Conservation (phyloP, 805 yeast species). For the Debaryomyces tyrocola region DNA sequence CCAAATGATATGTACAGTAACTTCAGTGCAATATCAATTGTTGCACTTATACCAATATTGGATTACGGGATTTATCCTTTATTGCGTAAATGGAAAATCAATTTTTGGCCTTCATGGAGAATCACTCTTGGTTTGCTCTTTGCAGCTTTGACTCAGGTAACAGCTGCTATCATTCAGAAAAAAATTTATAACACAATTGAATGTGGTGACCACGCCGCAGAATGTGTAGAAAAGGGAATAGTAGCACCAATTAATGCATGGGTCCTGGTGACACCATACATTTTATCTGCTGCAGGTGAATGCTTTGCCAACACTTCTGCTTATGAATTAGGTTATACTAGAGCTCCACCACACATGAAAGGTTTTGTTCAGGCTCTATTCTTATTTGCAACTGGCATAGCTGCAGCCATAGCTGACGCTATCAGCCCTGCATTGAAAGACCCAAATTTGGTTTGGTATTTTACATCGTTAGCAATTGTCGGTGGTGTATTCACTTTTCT, state of each 20-base stretch:
- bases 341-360: constrained; percentile 51
- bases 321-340: constrained; percentile 54
- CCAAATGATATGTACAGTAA: constrained; percentile 57
- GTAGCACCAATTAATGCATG: constrained; percentile 33
- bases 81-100: constrained; percentile 41
- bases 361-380: constrained; percentile 50
- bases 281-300: constrained; percentile 51
- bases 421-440: constrained; percentile 42
- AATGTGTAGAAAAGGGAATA: constrained; percentile 22
- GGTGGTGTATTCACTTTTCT: constrained; percentile 30
- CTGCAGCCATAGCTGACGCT: constrained; percentile 50
- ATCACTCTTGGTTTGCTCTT: constrained; percentile 49
- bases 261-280: constrained; percentile 25
- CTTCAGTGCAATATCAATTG: constrained; percentile 55
- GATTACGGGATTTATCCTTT: constrained; percentile 50
- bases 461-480: constrained; percentile 39
- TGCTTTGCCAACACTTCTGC: constrained; percentile 53
- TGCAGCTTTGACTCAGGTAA: constrained; percentile 47
- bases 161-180: constrained; percentile 52
- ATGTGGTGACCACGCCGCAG: constrained; percentile 49
- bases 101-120: constrained; percentile 44
- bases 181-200: constrained; percentile 49
- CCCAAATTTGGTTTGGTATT: constrained; percentile 43
- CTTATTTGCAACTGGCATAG: constrained; percentile 44
- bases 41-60: constrained; percentile 50